These are phyloP conservation scores for Saturnispora hagleri DNA, from an alignment of 805 yeast genomes.

Conservation along the genomic window DNA sequence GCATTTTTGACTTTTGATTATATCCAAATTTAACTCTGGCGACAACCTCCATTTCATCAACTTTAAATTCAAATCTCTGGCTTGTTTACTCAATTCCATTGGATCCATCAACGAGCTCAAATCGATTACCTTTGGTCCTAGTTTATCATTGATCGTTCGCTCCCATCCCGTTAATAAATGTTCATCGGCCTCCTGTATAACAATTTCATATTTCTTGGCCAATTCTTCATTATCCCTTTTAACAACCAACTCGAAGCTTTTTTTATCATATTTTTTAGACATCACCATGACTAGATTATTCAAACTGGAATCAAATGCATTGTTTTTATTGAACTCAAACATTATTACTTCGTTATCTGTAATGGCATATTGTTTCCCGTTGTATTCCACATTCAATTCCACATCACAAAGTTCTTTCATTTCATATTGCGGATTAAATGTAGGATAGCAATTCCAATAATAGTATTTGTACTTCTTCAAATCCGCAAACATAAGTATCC, in stretches of 20 bases:
- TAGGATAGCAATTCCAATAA: slow-evolving; percentile 87
- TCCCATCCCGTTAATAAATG: slow-evolving; percentile 74
- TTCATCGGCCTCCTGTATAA: neutral
- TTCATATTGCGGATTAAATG: slow-evolving; percentile 43
- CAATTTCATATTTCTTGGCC: slow-evolving; percentile 9
- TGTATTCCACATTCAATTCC: neutral
- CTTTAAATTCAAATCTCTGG: slow-evolving; percentile 82
- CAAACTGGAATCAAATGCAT: neutral
- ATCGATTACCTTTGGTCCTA: slow-evolving; percentile 79
- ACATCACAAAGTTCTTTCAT: slow-evolving; percentile 6
- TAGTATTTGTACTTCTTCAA: slow-evolving; percentile 78
- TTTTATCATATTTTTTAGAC: slow-evolving; percentile 21
- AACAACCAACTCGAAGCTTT: slow-evolving; percentile 22
- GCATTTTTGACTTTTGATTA: slow-evolving; percentile 50
- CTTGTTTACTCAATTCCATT: slow-evolving; percentile 72
- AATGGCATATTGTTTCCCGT: neutral
- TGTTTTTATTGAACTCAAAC: slow-evolving; percentile 23
- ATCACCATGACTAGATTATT: neutral
- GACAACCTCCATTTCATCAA: slow-evolving; percentile 96
- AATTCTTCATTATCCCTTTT: neutral
- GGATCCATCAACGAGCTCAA: slow-evolving; percentile 79
- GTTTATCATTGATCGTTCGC: slow-evolving; percentile 57
- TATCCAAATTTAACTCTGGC: slow-evolving; percentile 68
- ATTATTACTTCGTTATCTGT: slow-evolving; percentile 4
- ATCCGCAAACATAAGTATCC: slow-evolving; percentile 69